Conservation (phyloP, 2,329 filamentous ascomycete species). For the Colletotrichum tamarilloi region DNA sequence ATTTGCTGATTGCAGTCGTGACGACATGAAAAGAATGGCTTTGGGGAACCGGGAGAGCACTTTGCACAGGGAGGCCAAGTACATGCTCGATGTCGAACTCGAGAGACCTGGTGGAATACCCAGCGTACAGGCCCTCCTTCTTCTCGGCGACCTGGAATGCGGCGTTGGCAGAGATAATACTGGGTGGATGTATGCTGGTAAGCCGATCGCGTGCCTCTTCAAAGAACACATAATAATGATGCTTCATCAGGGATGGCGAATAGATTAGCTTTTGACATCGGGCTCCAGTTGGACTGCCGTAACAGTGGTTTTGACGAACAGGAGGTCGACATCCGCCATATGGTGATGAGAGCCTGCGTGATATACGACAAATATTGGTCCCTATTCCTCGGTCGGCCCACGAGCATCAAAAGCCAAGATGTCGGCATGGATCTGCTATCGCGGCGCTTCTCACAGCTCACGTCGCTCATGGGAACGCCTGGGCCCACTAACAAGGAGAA, state of each 20-base stretch:
- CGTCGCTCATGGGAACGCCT: conserved; percentile 47
- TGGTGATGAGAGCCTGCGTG: conserved; percentile 62
- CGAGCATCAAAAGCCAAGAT: conserved; percentile 64
- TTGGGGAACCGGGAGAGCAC: conserved; percentile 61
- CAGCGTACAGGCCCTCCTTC: conserved; percentile 61
- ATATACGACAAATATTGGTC: conserved; percentile 67
- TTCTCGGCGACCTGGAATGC: conserved; percentile 65
- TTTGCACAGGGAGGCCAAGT: conserved; percentile 64
- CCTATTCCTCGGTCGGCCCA: conserved; percentile 64
- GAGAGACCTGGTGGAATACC: conserved; percentile 64
- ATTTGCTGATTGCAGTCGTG: conserved; percentile 59
- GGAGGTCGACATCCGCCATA: conserved; percentile 60
- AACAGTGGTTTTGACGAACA: conserved; percentile 54
- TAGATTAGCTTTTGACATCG: conserved; percentile 58
- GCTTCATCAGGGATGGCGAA: conserved; percentile 51
- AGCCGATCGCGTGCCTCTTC: conserved; percentile 39
- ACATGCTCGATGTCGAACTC: conserved; percentile 64
- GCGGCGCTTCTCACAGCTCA: conserved; percentile 56
- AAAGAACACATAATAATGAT: conserved; percentile 35
- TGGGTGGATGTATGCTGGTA: conserved; percentile 66
- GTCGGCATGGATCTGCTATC: conserved; percentile 59
- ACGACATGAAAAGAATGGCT: conserved; percentile 59
- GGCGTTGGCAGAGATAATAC: conserved; percentile 64
- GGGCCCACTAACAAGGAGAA: conserved; percentile 41
- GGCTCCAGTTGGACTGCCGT: conserved; percentile 59